These are phyloP conservation scores for Cicer arietinum DNA, from an alignment of 306 rosid genomes.

Conservation along the genomic window DNA sequence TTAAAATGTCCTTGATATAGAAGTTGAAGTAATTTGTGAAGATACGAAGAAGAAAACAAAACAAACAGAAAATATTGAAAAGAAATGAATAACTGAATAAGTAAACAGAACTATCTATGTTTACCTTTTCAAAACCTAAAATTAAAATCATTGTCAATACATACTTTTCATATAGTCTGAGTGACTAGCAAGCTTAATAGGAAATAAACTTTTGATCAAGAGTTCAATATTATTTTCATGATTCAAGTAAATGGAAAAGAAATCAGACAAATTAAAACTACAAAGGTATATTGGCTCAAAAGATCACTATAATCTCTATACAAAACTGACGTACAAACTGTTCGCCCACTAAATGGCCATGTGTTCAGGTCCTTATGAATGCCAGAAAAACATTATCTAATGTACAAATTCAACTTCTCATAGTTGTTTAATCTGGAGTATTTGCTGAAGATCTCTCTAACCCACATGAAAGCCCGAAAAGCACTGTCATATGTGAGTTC, in stretches of 20 bases:
- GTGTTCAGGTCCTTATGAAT: not conserved
- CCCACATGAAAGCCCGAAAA: conserved; percentile 13
- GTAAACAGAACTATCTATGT: conserved; percentile 1
- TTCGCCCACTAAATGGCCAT: conserved; percentile 4
- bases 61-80: not conserved
- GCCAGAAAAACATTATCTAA: conserved; percentile 5
- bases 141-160: not conserved
- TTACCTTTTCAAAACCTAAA: conserved; percentile 9
- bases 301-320: conserved; percentile 16
- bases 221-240: not conserved
- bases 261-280: conserved; percentile 2
- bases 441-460: conserved; percentile 5
- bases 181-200: not conserved
- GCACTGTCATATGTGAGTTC: conserved; percentile 1
- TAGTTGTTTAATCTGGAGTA: not conserved
- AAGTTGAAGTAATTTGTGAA: not conserved
- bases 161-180: conserved; percentile 10
- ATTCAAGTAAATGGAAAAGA: not conserved
- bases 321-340: conserved; percentile 10
- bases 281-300: not conserved
- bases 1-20: not conserved
- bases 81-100: not conserved
- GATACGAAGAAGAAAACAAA: conserved; percentile 22
- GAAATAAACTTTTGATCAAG: conserved; percentile 1
- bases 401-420: conserved; percentile 32